These are phyloP conservation scores for Lentinula detonsa DNA, from an alignment of 768 basidiomycete genomes.

Conservation along the genomic window DNA sequence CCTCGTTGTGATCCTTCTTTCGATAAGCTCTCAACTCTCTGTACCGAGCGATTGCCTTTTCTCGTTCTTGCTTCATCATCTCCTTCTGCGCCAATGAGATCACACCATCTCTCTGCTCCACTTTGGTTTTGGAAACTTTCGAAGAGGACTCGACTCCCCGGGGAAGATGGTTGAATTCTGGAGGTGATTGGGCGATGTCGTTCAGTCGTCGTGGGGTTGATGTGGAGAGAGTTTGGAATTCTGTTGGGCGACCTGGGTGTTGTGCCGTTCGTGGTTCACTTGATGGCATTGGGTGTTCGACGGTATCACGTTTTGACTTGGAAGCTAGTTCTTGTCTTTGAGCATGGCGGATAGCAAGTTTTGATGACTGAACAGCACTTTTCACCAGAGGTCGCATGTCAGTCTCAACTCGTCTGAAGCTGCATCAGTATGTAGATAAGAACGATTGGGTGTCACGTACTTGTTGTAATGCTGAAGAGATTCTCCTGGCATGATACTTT, in stretches of 20 bases:
- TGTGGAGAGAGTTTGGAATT: constrained; percentile 44
- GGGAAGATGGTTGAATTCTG: constrained; percentile 50
- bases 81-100: constrained; percentile 70
- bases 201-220: constrained; percentile 62
- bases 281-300: constrained; percentile 11
- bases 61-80: constrained; percentile 74
- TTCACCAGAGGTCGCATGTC: constrained; percentile 62
- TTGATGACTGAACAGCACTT: constrained; percentile 53
- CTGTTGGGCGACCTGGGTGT: constrained; percentile 28
- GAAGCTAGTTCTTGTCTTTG: constrained; percentile 25
- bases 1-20: constrained; percentile 17
- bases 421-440: neutral
- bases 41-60: constrained; percentile 61
- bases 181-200: constrained; percentile 67
- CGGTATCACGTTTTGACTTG: constrained; percentile 14
- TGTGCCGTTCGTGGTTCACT: constrained; percentile 18
- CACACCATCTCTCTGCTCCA: constrained; percentile 33
- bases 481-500: constrained; percentile 60
- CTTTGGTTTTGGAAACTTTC: neutral
- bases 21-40: constrained; percentile 55
- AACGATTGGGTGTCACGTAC: constrained; percentile 29
- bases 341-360: constrained; percentile 40
- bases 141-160: constrained; percentile 28
- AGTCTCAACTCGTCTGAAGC: constrained; percentile 62
- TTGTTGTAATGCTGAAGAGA: constrained; percentile 72